These are phyloP conservation scores for Magnaporthiopsis incrustans DNA, from an alignment of 2,329 filamentous ascomycete genomes.

Conservation along the genomic window DNA sequence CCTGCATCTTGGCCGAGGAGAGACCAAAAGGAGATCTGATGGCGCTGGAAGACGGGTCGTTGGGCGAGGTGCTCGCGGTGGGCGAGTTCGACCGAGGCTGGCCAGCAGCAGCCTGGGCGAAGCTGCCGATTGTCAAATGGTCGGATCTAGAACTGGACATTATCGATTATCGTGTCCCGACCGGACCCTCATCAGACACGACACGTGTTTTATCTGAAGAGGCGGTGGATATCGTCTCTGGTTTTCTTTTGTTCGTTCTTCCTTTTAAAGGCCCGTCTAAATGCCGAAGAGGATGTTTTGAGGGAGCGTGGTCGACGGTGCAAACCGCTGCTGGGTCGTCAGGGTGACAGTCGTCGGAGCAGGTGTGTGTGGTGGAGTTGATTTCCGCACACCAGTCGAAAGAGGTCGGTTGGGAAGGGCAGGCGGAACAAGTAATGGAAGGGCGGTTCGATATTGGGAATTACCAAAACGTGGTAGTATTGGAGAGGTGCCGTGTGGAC, in stretches of 20 bases:
- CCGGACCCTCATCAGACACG: conserved; percentile 32
- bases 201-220: neutral
- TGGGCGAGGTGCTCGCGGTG: conserved; percentile 71
- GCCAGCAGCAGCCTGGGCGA: conserved; percentile 57
- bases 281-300: neutral
- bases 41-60: conserved; percentile 57
- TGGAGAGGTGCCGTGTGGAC: conserved; percentile 2
- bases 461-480: neutral
- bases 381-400: neutral
- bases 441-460: neutral
- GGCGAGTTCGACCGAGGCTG: conserved; percentile 72
- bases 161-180: conserved; percentile 66
- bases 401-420: neutral
- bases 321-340: neutral
- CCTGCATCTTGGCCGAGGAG: conserved; percentile 51
- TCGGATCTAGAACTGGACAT: conserved; percentile 86
- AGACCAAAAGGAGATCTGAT: conserved; percentile 68
- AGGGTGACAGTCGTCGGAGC: conserved; percentile 3
- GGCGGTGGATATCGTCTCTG: conserved; percentile 4
- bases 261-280: neutral
- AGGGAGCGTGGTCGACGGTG: neutral
- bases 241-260: conserved; percentile 3
- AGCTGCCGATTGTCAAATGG: conserved; percentile 78
- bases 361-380: neutral
- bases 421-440: neutral